phyloP scores from a whole-genome alignment of 805 yeast genomes.

The Kluyveromyces lactis region DNA sequence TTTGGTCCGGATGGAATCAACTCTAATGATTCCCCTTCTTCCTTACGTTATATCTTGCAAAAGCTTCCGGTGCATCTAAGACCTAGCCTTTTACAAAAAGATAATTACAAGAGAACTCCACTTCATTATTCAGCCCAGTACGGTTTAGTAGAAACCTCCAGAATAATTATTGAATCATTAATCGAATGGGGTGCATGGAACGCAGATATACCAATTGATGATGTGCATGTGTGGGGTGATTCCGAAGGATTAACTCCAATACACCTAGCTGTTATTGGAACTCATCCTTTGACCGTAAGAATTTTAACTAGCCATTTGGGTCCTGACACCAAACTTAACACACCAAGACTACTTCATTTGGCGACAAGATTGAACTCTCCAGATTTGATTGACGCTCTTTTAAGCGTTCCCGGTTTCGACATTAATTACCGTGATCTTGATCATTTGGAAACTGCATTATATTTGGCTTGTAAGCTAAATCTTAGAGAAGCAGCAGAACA shows the following conservation, averaged over 20 bases:
- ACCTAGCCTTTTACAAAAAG: slow-evolving; percentile 53
- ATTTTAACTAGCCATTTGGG: slow-evolving; percentile 44
- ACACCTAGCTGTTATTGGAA: slow-evolving; percentile 74
- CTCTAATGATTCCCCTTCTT: slow-evolving; percentile 48
- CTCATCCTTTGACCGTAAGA: slow-evolving; percentile 68
- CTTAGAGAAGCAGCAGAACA: slow-evolving; percentile 41
- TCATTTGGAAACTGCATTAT: slow-evolving; percentile 73
- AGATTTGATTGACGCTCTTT: slow-evolving; percentile 44
- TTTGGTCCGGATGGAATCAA: slow-evolving; percentile 58
- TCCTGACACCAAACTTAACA: slow-evolving; percentile 32
- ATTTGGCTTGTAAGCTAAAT: slow-evolving; percentile 65
- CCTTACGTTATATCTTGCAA: slow-evolving; percentile 51
- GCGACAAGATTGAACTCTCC: slow-evolving; percentile 54
- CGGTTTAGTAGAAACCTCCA: slow-evolving; percentile 62
- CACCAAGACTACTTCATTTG: slow-evolving; percentile 52
- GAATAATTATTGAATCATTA: slow-evolving; percentile 47
- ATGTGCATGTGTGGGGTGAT: slow-evolving; percentile 50
- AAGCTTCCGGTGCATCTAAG: slow-evolving; percentile 47
- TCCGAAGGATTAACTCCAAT: slow-evolving; percentile 74
- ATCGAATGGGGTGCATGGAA: slow-evolving; percentile 53
- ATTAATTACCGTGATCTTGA: slow-evolving; percentile 54
- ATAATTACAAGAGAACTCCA: slow-evolving; percentile 74
- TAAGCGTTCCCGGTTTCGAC: slow-evolving; percentile 49
- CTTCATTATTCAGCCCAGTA: slow-evolving; percentile 84
- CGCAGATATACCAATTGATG: slow-evolving; percentile 45